phyloP scores from a whole-genome alignment of 306 rosid species.

The Elaeagnus macrophylla region DNA sequence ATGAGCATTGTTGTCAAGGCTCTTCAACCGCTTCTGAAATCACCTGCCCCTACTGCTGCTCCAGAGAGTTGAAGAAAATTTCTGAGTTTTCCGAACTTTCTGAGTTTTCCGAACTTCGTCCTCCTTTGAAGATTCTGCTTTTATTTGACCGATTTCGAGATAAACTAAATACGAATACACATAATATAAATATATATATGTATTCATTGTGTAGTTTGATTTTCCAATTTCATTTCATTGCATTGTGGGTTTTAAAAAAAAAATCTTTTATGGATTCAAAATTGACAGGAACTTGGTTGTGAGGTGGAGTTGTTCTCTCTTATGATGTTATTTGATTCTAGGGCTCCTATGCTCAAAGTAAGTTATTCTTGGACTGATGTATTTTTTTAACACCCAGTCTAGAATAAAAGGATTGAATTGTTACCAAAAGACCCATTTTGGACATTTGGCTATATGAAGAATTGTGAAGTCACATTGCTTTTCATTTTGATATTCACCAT shows the following conservation, averaged over 20 bases:
- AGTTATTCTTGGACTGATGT: too few relatives aligned
- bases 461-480: too few relatives aligned
- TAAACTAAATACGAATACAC: conserved; percentile 16
- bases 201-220: conserved; percentile 45
- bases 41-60: conserved; percentile 31
- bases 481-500: too few relatives aligned
- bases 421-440: too few relatives aligned
- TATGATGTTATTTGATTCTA: background rate
- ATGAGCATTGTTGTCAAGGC: conserved; percentile 99
- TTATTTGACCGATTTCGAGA: conserved; percentile 29
- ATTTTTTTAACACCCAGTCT: too few relatives aligned
- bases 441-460: too few relatives aligned
- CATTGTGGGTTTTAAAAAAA: background rate
- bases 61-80: conserved; percentile 44
- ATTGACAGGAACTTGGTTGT: conserved; percentile 6
- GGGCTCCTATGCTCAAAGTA: background rate
- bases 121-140: conserved; percentile 35
- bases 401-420: too few relatives aligned
- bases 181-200: conserved; percentile 24
- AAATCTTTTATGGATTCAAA: background rate
- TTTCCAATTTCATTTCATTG: conserved; percentile 18
- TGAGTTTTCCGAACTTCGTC: conserved; percentile 34
- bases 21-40: conserved; percentile 82
- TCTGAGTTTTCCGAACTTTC: conserved; percentile 8
- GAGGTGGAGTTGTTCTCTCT: conserved; percentile 12